Evolutionary conservation across 1,284 basidiomycete species (phyloP).

Genomic region (Cutaneotrichosporon sp.): DNA sequence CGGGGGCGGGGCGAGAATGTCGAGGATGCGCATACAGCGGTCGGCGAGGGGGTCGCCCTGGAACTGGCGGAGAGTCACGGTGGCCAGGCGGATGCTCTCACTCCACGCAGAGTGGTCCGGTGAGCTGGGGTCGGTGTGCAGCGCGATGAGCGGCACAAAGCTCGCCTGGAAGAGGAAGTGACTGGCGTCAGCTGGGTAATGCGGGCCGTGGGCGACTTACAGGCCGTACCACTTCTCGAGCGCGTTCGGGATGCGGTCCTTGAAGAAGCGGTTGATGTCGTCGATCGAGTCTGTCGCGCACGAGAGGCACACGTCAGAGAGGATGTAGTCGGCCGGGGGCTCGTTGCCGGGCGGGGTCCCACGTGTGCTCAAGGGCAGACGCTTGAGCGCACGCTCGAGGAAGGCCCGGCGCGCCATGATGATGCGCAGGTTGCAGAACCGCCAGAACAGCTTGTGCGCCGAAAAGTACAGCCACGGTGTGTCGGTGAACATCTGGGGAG

Average conservation of each 20-base stretch:
- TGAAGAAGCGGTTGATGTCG: constrained; percentile 29
- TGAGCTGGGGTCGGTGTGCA: constrained; percentile 25
- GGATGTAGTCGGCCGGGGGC: constrained; percentile 13
- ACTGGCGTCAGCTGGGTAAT: constrained; percentile 13
- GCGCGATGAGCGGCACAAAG: constrained; percentile 31
- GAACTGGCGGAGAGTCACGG: constrained; percentile 17
- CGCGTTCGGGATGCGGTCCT: constrained; percentile 13
- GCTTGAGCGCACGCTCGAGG: constrained; percentile 27
- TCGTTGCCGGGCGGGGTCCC: not conserved
- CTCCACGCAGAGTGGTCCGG: constrained; percentile 14
- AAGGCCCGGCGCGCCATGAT: constrained; percentile 28
- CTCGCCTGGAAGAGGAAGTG: constrained; percentile 35
- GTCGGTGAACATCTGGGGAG: constrained; percentile 14
- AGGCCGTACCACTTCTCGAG: constrained; percentile 33
- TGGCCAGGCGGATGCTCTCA: constrained; percentile 20
- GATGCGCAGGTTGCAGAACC: constrained; percentile 32
- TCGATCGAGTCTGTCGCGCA: constrained; percentile 26
- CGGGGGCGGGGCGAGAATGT: constrained; percentile 19
- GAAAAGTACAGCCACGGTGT: constrained; percentile 30
- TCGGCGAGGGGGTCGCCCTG: constrained; percentile 26
- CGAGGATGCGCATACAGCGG: constrained; percentile 24
- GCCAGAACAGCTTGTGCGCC: constrained; percentile 32
- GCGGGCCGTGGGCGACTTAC: constrained; percentile 21
- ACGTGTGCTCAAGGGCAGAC: constrained; percentile 12
- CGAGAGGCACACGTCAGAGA: constrained; percentile 21